Evolutionary conservation across 805 yeast species (phyloP), one percentile per base, ranked within the genome.

Genomic region (Candida coleopterorum): DNA sequence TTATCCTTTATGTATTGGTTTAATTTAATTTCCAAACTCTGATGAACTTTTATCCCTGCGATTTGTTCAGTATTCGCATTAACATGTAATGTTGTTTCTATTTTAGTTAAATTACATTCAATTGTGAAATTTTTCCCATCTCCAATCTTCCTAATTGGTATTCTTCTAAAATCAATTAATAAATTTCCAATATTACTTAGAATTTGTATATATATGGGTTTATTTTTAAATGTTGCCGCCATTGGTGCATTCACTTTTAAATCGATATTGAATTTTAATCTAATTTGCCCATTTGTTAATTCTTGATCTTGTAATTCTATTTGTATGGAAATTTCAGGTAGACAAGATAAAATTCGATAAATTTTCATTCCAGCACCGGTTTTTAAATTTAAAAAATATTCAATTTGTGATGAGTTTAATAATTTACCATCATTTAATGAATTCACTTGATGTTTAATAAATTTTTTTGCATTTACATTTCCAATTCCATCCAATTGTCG

Each of bases 401-500:
- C 78, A 21, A 75, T 45, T 31, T 62, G 60, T 2, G 46, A 47
- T 4, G 56, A 44, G 2, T 61, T 43, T 21, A 70, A 43, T 0
- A 35, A 18, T 15, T 41, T 32, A 4, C 70, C 42, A 5, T 68
- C 61, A 2, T 48, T 40, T 17, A 75, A 50, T 2, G 47, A 45
- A 3, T 34, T 38, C 2, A 75, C 43, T n/a, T 62, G 55, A 7
- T 60, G 60, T 15, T 53, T 58, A 0, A 55, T 52, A 35, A 74
- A 54, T 30, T 60, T 64, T 26, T 67, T 52, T 0, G 69, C 64
- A 18, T 65, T 55, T 0, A 58, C 64, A 2, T 63, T 39, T 0
- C 76, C 79, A 15, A 76, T 52, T 5, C 70, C 72, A 18, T 68
- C 68, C 9, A 76, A 36, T 38, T 76, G 81, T 33, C 67, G 51